phyloP scores from a whole-genome alignment of 2,329 filamentous ascomycete species.

The Purpureocillium lavendulum region DNA sequence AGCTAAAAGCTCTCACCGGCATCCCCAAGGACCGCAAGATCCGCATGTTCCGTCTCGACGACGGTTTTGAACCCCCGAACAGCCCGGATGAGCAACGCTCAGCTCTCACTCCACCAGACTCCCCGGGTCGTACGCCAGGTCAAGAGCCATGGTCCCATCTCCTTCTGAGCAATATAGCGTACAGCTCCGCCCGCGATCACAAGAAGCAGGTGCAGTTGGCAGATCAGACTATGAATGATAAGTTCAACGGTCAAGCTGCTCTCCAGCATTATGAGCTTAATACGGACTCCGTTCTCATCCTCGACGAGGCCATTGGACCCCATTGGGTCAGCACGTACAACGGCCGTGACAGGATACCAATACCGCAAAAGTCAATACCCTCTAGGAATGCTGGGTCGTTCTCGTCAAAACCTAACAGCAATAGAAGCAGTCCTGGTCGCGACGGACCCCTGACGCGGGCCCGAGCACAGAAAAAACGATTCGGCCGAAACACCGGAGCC shows the following conservation, averaged over 20 bases:
- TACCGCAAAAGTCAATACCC: conserved; percentile 27
- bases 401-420: conserved; percentile 35
- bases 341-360: conserved; percentile 20
- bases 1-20: conserved; percentile 59
- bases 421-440: conserved; percentile 59
- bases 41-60: conserved; percentile 60
- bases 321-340: conserved; percentile 46
- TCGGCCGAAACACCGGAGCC: conserved; percentile 63
- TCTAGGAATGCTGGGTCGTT: conserved; percentile 17
- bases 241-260: conserved; percentile 67
- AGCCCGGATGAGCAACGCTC: conserved; percentile 23
- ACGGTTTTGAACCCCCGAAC: conserved; percentile 28
- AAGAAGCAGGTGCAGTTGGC: conserved; percentile 15
- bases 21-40: conserved; percentile 67
- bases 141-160: conserved; percentile 31
- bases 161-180: conserved; percentile 43
- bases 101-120: conserved; percentile 32
- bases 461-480: conserved; percentile 58
- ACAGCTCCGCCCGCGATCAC: conserved; percentile 29
- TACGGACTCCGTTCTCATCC: conserved; percentile 68
- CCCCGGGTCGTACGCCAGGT: conserved; percentile 20
- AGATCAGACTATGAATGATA: conserved; percentile 65
- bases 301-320: conserved; percentile 68
- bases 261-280: conserved; percentile 59
- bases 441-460: conserved; percentile 60